Percentiles rank a stretch among this genome's conserved stretches.
Evolutionary conservation across 306 rosid genomes (phyloP).

Genomic region (Alnus rubra): DNA sequence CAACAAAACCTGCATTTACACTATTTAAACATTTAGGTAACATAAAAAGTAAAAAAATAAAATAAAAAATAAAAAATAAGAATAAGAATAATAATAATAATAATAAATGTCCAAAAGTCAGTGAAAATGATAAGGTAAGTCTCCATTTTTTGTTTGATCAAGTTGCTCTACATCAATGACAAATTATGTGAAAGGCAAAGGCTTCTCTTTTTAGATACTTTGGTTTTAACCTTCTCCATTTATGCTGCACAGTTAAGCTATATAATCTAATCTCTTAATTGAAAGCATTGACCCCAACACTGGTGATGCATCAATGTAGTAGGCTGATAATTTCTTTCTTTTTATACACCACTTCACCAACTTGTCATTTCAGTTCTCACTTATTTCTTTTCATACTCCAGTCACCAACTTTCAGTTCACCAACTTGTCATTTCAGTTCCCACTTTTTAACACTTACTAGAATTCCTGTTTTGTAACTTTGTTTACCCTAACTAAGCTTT

Average conservation of each 20-base stretch:
- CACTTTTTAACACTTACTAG: not conserved
- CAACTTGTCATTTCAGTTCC: not conserved
- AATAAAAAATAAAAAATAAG: too few relatives aligned
- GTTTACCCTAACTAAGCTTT: not conserved
- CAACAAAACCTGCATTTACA: constrained; percentile 38
- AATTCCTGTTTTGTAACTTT: not conserved
- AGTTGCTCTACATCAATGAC: not conserved
- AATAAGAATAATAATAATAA: too few relatives aligned
- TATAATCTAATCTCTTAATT: not conserved
- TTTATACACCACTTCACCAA: not conserved
- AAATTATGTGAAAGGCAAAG: not conserved
- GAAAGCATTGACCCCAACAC: not conserved
- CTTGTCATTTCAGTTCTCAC: not conserved
- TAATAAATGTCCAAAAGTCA: not conserved
- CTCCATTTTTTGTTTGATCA: not conserved
- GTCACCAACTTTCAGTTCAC: not conserved
- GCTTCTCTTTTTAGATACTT: not conserved
- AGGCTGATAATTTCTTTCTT: not conserved
- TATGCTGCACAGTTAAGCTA: not conserved
- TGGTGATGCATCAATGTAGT: not conserved
- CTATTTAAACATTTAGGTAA: constrained; percentile 6
- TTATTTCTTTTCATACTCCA: not conserved
- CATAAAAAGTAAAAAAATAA: not conserved
- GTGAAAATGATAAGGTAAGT: not conserved
- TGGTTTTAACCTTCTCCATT: not conserved